These are phyloP conservation scores for Tolypocladium amazonense DNA, from an alignment of 2,329 filamentous ascomycete species.

Conservation along the genomic window DNA sequence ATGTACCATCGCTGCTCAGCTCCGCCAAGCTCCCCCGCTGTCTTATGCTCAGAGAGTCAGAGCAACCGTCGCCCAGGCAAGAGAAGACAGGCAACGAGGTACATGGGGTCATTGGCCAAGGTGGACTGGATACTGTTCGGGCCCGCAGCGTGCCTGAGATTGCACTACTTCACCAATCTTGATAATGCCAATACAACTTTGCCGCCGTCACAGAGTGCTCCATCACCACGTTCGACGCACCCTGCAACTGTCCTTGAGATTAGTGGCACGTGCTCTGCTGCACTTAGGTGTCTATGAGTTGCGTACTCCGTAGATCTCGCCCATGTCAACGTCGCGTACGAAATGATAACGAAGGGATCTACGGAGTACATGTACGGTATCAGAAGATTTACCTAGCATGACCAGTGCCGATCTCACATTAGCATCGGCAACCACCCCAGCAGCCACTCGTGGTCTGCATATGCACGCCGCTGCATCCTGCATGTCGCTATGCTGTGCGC, in stretches of 20 bases:
- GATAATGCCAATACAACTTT: neutral
- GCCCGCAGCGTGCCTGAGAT: neutral
- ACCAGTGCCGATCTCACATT: neutral
- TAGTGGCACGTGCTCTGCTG: neutral
- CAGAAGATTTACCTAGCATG: too few species aligned
- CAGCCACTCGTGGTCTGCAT: neutral
- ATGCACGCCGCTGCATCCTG: conserved; percentile 2
- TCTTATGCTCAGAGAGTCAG: neutral
- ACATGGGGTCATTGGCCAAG: too few species aligned
- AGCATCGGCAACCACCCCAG: neutral
- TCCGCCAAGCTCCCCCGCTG: neutral
- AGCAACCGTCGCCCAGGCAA: neutral
- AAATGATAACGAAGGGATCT: neutral
- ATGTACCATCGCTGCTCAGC: neutral
- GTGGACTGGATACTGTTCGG: too few species aligned
- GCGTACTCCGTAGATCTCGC: too few species aligned
- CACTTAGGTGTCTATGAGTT: neutral
- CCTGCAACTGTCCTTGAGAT: neutral
- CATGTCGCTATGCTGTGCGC: conserved; percentile 3
- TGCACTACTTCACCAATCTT: neutral
- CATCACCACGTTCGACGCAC: neutral
- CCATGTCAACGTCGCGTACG: neutral
- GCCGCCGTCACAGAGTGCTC: neutral
- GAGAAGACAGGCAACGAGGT: too few species aligned
- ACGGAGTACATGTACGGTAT: neutral